Base-by-base conservation (phyloP, 305 asterid genomes). In the Fraxinus velutina region DNA sequence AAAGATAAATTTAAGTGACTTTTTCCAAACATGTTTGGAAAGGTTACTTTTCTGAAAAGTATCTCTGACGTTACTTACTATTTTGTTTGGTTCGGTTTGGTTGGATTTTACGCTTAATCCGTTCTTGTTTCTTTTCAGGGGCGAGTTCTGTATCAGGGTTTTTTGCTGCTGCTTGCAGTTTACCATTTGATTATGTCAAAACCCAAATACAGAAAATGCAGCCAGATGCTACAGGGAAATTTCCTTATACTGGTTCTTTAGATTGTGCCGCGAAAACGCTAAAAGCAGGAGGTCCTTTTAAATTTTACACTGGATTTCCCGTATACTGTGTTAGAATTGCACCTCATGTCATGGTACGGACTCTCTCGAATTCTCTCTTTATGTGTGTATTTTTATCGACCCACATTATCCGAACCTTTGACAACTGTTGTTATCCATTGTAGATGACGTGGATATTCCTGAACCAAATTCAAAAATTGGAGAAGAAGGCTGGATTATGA, bases 361-460 rank as follows among this genome's bases (percentile, higher is more conserved):
- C 36, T 13, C 27, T 24, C n/a, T 9, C 47, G 4, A 76, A 8
- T 9, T 73, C 66, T 55, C 24, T 55, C 66, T n/a, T 5, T 52
- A 3, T 50, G 24, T 17, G 24, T 55, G 24, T 55, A 15, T 52
- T 2, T n/a, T 52, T 52, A 4, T 17, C 64, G 24, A 52, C 22
- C 64, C 24, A 2, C 33, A 77, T 55, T 52, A 4, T 55, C 64
- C 1, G 60, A 55, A 55, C 72, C 19, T n/a, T 27, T 44, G 17
- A 42, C 15, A 22, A 36, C 24, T 2, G 27, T 76, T 52, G 55
- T 47, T 44, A 30, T 27, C 66, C 3, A 24, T 83, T 44, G 91
- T 93, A 94, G 97, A 91, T 93, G 98, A 93, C 98, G 32, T 92
- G 97, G 96, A 93, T 95, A 79, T 92, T 88, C 92, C 88, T 92